phyloP scores from a whole-genome alignment of 495 filamentous ascomycete genomes.

The Extremus antarcticus region DNA sequence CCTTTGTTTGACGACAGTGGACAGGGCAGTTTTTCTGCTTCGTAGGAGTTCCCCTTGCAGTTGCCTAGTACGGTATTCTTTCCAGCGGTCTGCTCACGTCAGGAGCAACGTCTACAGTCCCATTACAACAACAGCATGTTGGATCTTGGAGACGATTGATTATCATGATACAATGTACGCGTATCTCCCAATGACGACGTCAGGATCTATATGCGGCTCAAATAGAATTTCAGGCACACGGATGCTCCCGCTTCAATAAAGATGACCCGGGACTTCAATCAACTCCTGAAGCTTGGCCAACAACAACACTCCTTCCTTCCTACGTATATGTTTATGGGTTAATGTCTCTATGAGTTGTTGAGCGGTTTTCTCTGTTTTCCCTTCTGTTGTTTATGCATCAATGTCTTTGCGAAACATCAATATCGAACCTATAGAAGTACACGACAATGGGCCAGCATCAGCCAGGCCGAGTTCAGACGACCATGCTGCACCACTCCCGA shows the following conservation, averaged over 20 bases:
- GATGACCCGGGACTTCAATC: background rate
- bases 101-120: too few relatives aligned
- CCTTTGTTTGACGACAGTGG: too few relatives aligned
- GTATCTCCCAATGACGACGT: too few relatives aligned
- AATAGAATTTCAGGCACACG: background rate
- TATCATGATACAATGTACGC: too few relatives aligned
- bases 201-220: background rate
- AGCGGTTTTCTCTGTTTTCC: background rate
- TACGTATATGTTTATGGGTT: background rate
- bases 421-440: background rate
- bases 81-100: too few relatives aligned
- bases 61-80: too few relatives aligned
- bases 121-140: too few relatives aligned
- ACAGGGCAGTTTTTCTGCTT: too few relatives aligned
- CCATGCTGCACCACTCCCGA: slow-evolving; percentile 8
- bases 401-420: background rate
- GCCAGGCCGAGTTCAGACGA: slow-evolving; percentile 14
- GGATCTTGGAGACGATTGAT: too few relatives aligned
- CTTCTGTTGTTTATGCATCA: background rate
- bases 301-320: background rate
- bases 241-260: background rate
- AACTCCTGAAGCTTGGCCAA: background rate
- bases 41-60: too few relatives aligned
- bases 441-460: background rate
- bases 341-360: background rate